phyloP scores from a whole-genome alignment of 768 basidiomycete species.

The Lactarius sp. region DNA sequence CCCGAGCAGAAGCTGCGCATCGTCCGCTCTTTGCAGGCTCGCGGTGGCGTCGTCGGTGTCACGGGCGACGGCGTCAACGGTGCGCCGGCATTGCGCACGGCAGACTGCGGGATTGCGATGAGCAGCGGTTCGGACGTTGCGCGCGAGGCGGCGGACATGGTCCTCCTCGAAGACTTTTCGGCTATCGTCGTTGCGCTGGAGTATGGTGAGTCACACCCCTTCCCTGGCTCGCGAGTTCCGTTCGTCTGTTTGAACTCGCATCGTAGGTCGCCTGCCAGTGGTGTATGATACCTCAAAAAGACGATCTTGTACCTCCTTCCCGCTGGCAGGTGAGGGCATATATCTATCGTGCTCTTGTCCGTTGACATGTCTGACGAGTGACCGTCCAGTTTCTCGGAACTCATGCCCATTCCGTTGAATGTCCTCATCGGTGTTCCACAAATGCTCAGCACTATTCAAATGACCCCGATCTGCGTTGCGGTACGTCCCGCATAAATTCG shows the following conservation, averaged over 20 bases:
- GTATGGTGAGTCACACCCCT: conserved; percentile 39
- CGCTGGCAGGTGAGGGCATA: conserved; percentile 39
- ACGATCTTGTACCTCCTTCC: conserved; percentile 47
- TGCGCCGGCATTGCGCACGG: conserved; percentile 52
- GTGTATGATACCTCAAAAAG: conserved; percentile 61
- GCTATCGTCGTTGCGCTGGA: conserved; percentile 60
- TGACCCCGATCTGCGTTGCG: conserved; percentile 49
- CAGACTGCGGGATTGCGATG: conserved; percentile 60
- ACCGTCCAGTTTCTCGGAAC: conserved; percentile 48
- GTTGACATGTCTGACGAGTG: neutral
- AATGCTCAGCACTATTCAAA: conserved; percentile 39
- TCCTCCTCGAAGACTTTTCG: conserved; percentile 61
- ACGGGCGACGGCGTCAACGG: conserved; percentile 63
- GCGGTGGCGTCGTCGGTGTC: conserved; percentile 52
- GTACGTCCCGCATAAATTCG: conserved; percentile 1
- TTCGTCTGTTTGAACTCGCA: neutral
- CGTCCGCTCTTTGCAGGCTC: conserved; percentile 51
- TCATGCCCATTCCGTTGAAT: conserved; percentile 55
- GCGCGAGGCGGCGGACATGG: conserved; percentile 54
- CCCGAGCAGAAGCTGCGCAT: conserved; percentile 64
- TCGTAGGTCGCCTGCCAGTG: conserved; percentile 39
- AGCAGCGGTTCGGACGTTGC: conserved; percentile 50
- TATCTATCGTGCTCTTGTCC: neutral
- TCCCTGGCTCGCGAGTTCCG: neutral
- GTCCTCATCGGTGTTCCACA: conserved; percentile 42